Percentiles rank a stretch among this genome's conserved stretches.
Evolutionary conservation across 306 rosid genomes (phyloP).

Genomic region (Malus sieversii): DNA sequence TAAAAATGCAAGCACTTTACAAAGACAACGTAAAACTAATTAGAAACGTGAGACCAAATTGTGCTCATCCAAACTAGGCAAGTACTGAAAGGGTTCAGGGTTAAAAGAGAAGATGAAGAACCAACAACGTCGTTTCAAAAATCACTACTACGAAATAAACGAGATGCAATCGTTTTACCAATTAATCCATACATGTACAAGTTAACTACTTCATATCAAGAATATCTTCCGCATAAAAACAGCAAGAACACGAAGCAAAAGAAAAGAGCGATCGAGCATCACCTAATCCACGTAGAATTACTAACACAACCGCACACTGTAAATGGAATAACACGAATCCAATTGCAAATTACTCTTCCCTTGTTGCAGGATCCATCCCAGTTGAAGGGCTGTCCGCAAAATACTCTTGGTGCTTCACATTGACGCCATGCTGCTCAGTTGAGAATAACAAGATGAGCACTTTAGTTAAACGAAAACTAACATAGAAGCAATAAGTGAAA

Average conservation of each 20-base stretch:
- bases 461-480: not conserved
- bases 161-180: not conserved
- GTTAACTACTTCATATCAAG: not conserved
- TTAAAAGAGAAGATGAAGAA: not conserved
- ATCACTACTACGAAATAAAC: not conserved
- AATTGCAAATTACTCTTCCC: constrained; percentile 64
- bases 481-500: no score
- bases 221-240: not conserved
- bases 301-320: not conserved
- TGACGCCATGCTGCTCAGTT: constrained; percentile 46
- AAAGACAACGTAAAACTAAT: no score
- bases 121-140: not conserved
- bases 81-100: not conserved
- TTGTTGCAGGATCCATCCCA: constrained; percentile 78
- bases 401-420: constrained; percentile 93
- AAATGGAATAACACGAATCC: constrained; percentile 2
- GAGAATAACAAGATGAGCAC: not conserved
- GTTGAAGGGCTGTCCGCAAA: constrained; percentile 91
- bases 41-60: no score
- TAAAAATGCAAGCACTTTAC: no score
- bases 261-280: not conserved
- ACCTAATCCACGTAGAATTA: not conserved
- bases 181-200: not conserved
- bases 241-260: not conserved
- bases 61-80: not conserved